Base-by-base conservation (phyloP, 148 eudicot species). In the Talinum fruticosum region DNA sequence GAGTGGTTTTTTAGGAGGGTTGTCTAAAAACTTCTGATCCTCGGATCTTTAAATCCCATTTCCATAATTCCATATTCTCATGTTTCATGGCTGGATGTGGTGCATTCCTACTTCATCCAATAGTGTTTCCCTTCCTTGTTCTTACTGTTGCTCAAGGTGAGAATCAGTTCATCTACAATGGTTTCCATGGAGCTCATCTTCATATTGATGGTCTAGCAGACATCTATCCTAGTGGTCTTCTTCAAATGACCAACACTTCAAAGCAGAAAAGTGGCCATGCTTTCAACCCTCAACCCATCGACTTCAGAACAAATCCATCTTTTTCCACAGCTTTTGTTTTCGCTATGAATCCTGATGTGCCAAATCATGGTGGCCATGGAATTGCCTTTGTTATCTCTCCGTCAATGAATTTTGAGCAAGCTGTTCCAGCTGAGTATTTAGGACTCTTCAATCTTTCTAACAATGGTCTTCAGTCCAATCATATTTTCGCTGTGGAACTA, bases 401-500 rank as follows among this genome's bases (percentile, higher is more conserved):
- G 45, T 81, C 84, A 2, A 72, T 67, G 69, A 77, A 73, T 38
- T 81, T 81, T 53, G 57, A 54, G 16, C 45, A 41, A 10, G 80
- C 84, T 23, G 80, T 77, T 66, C 80, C 84, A 14, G 84, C 80
- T 72, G 84, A 81, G 28, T 81, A 72, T 41, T 69, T 81, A 4
- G 84, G 84, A 72, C 72, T 81, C 29, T 77, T 77, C 57, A 81
- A 81, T 24, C 1, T 72, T n/a, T 72, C 80, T 16, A 81, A 81
- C 74, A 77, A 81, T 66, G 80, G 80, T 19, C 65, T 72, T n/a
- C 16, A 41, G 13, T 72, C 80, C 21, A 76, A 84, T 47, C 84
- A 84, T 84, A 24, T 84, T 2, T 68, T 81, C 23, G 84, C 84
- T 0, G 65, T 85, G 23, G 87, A 82, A 62, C 34, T 85, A 8